Evolutionary conservation across 306 rosid genomes (phyloP).

Genomic region (Leucaena leucocephala): DNA sequence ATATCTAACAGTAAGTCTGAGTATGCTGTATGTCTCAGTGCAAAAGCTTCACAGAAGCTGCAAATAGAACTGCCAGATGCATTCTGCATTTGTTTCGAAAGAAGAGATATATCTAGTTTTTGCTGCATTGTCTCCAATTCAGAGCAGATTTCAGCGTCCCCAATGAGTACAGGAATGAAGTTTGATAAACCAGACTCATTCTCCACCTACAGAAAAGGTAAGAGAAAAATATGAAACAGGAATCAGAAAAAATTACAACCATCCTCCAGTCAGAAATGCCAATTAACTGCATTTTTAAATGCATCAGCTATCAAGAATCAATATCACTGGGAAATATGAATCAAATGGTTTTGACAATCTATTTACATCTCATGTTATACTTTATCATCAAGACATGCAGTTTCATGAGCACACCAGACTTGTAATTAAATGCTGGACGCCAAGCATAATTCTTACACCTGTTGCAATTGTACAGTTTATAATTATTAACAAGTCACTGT

Average conservation of each 20-base stretch:
- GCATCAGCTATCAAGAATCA: constrained; percentile 4
- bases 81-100: constrained; percentile 42
- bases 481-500: not conserved
- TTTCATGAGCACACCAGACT: constrained; percentile 12
- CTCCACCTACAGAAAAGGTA: constrained; percentile 70
- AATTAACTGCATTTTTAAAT: constrained; percentile 24
- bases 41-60: constrained; percentile 60
- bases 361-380: constrained; percentile 24
- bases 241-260: not conserved
- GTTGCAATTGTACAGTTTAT: not conserved
- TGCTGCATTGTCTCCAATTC: constrained; percentile 72
- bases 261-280: constrained; percentile 8
- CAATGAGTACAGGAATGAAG: constrained; percentile 84
- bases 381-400: not conserved
- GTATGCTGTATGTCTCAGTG: constrained; percentile 49
- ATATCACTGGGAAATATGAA: constrained; percentile 14
- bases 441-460: constrained; percentile 14
- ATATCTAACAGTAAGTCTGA: constrained; percentile 79
- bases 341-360: constrained; percentile 27
- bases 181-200: constrained; percentile 94
- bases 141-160: constrained; percentile 74
- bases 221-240: constrained; percentile 16
- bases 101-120: constrained; percentile 54
- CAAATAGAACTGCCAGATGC: constrained; percentile 48
- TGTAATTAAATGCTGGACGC: constrained; percentile 15